These are phyloP conservation scores for Polychytrium aggregatum DNA, from an alignment of 192 early-diverging fungal species.

Conservation along the genomic window DNA sequence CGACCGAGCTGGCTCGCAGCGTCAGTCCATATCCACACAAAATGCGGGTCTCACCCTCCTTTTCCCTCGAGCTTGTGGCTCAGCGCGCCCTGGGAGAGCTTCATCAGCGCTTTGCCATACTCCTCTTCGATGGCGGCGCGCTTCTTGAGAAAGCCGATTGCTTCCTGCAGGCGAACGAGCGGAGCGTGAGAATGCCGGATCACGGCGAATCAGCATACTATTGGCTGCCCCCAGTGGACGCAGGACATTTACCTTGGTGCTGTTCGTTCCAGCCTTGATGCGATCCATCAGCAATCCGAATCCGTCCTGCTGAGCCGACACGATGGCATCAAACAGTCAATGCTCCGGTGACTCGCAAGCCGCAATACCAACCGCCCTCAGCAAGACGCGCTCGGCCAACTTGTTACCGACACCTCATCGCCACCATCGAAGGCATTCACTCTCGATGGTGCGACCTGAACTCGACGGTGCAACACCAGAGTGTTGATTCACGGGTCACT, in stretches of 20 bases:
- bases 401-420: no score
- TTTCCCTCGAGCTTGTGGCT: conserved; percentile 33
- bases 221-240: conserved; percentile 3
- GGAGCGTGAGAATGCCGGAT: not conserved
- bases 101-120: conserved; percentile 70
- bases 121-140: conserved; percentile 88
- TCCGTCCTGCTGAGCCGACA: conserved; percentile 38
- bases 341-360: no score
- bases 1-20: no score
- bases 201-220: not conserved
- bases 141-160: conserved; percentile 67
- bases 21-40: no score
- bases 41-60: conserved; percentile 27
- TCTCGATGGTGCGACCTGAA: no score
- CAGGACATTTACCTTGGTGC: conserved; percentile 45
- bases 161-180: conserved; percentile 38
- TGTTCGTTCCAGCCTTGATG: conserved; percentile 53
- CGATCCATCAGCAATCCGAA: conserved; percentile 52
- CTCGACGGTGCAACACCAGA: no score
- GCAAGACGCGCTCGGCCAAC: no score
- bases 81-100: conserved; percentile 48
- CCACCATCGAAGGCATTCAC: no score
- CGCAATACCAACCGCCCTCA: no score
- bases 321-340: not conserved
- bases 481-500: no score